Evolutionary conservation across 495 filamentous ascomycete genomes (phyloP).

Genomic region (Stereocaulon alpinum): DNA sequence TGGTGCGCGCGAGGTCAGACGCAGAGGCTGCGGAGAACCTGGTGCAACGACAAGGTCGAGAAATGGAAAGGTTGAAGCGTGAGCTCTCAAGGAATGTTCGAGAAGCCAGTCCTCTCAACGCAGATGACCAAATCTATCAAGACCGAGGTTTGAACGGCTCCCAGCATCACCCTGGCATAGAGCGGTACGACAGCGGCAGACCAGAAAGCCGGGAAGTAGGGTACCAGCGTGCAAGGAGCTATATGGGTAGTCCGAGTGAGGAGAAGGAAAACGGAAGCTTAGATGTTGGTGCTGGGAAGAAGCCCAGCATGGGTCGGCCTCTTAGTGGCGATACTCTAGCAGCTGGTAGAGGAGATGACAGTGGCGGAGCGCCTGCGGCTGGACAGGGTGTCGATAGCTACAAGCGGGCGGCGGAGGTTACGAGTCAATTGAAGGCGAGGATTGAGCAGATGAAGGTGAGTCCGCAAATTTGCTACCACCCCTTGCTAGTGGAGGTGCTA

Average conservation of each 20-base stretch:
- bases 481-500: background rate
- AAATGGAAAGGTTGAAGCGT: constrained; percentile 87
- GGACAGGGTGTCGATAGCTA: constrained; percentile 76
- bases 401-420: constrained; percentile 97
- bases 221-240: constrained; percentile 45
- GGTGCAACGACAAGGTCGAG: constrained; percentile 70
- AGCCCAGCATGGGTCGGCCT: constrained; percentile 23
- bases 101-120: constrained; percentile 10
- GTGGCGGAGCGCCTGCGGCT: constrained; percentile 22
- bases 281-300: constrained; percentile 28
- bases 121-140: constrained; percentile 40
- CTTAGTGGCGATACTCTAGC: constrained; percentile 6
- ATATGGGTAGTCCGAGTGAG: constrained; percentile 62
- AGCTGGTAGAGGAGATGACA: background rate
- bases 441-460: constrained; percentile 83
- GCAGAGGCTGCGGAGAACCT: constrained; percentile 78
- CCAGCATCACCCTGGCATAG: constrained; percentile 8
- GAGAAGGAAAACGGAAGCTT: constrained; percentile 66
- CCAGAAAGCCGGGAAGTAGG: constrained; percentile 11
- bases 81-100: constrained; percentile 36
- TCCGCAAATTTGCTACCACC: background rate
- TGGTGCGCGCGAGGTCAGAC: constrained; percentile 83
- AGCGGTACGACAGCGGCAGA: constrained; percentile 8
- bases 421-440: constrained; percentile 87
- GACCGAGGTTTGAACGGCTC: constrained; percentile 32